A percentile compares a stretch with the other conserved stretches of the same genome.
These are phyloP conservation scores for Taiozyma onychis DNA, from an alignment of 1,139 yeast genomes.

Conservation along the genomic window DNA sequence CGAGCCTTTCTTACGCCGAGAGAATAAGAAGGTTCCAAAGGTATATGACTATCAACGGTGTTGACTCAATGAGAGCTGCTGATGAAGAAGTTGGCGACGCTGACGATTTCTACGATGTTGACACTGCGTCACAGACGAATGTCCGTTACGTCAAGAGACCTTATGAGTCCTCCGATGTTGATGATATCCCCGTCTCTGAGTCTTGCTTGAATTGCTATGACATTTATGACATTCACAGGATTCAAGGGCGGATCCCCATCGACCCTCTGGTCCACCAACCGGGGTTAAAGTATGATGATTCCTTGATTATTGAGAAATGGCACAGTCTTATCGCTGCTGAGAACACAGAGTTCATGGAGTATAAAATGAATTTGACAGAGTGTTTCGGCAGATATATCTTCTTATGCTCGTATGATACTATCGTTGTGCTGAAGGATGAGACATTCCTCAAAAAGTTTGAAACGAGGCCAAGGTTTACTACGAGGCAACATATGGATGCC, in stretches of 20 bases:
- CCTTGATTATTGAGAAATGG: constrained; percentile 3
- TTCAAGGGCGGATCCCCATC: constrained; percentile 2
- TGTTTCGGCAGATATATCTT: constrained; percentile 6
- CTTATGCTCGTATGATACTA: constrained; percentile 9
- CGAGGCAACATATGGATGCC: constrained; percentile 12
- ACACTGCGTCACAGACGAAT: constrained; percentile 4
- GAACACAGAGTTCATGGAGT: constrained; percentile 2
- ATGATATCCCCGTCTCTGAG: constrained; percentile 6
- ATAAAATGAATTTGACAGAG: constrained; percentile 20
- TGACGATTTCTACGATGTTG: constrained; percentile 8
- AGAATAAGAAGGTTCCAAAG: constrained; percentile 9
- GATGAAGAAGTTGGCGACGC: constrained; percentile 5
- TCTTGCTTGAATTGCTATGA: constrained; percentile 10
- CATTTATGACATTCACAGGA: constrained; percentile 13
- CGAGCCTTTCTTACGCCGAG: constrained; percentile 8
- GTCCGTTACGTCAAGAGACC: constrained; percentile 9
- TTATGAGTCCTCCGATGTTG: constrained; percentile 3
- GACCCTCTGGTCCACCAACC: background rate
- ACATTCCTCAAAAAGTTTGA: constrained; percentile 1
- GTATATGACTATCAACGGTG: constrained; percentile 9
- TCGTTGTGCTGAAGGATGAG: constrained; percentile 10
- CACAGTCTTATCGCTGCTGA: background rate
- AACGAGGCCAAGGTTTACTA: constrained; percentile 14
- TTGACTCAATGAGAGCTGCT: constrained; percentile 5
- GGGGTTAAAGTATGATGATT: constrained; percentile 12